Evolutionary conservation across 192 early-diverging fungal genomes (phyloP).

Genomic region (Neocallimastix lanati): DNA sequence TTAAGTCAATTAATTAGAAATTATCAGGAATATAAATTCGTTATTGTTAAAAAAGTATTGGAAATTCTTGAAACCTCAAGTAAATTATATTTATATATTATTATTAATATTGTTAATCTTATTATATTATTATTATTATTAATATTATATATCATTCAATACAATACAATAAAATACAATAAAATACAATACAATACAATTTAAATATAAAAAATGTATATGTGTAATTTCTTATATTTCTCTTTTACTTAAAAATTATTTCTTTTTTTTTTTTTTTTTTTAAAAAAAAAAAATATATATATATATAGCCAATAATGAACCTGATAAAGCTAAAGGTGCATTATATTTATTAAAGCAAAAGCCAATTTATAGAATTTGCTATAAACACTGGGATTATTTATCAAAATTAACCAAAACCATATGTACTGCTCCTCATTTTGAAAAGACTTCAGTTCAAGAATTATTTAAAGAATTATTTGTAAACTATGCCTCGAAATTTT

Average conservation of each 20-base stretch:
- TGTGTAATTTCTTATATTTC: too few relatives aligned
- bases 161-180: too few relatives aligned
- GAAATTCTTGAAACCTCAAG: background rate
- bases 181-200: too few relatives aligned
- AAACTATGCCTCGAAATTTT: conserved; percentile 31
- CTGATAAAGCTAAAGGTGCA: background rate
- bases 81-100: background rate
- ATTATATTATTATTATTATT: too few relatives aligned
- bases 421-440: background rate
- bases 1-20: background rate
- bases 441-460: conserved; percentile 39
- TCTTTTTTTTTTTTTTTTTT: too few relatives aligned
- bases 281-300: too few relatives aligned
- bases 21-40: background rate
- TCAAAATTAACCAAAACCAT: background rate
- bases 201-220: too few relatives aligned
- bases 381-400: background rate
- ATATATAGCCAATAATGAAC: background rate
- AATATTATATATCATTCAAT: background rate
- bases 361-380: background rate
- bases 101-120: too few relatives aligned
- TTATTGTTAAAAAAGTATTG: background rate
- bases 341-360: background rate
- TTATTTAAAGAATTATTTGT: conserved; percentile 40
- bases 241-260: too few relatives aligned